Evolutionary conservation across 2,329 filamentous ascomycete species (phyloP).

Genomic region (Aspergillus flavus): DNA sequence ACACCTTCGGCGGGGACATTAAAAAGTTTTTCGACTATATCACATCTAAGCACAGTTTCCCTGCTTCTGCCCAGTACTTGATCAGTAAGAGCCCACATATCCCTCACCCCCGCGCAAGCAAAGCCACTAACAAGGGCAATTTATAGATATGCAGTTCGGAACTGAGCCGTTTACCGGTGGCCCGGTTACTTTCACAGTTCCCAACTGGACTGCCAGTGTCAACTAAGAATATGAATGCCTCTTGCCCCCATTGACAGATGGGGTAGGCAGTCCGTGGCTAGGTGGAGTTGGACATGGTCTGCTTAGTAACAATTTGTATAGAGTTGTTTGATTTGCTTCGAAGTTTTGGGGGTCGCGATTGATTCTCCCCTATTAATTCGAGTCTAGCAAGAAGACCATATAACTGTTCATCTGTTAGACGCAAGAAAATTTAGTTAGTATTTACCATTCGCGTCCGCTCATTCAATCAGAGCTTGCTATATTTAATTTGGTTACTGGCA

Average conservation of each 20-base stretch:
- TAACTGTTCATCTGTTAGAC: no score
- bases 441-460: not conserved
- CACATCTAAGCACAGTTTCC: constrained; percentile 49
- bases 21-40: constrained; percentile 59
- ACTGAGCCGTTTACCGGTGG: constrained; percentile 60
- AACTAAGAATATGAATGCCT: not conserved
- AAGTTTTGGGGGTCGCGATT: not conserved
- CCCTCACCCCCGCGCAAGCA: constrained; percentile 16
- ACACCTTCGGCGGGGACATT: constrained; percentile 58
- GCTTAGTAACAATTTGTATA: not conserved
- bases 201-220: constrained; percentile 20
- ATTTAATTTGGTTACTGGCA: not conserved
- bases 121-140: not conserved
- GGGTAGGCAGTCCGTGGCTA: not conserved
- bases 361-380: not conserved
- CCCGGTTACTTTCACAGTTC: constrained; percentile 40
- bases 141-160: constrained; percentile 44
- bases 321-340: not conserved
- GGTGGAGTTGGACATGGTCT: not conserved
- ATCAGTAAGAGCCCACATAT: constrained; percentile 38
- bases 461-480: not conserved
- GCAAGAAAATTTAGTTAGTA: no score
- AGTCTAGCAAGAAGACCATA: not conserved
- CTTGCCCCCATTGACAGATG: not conserved
- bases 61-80: constrained; percentile 52